Percentiles rank a stretch among this genome's conserved stretches.
These are phyloP conservation scores for Metarhizium robertsii DNA, from an alignment of 2,329 filamentous ascomycete species.

Conservation along the genomic window DNA sequence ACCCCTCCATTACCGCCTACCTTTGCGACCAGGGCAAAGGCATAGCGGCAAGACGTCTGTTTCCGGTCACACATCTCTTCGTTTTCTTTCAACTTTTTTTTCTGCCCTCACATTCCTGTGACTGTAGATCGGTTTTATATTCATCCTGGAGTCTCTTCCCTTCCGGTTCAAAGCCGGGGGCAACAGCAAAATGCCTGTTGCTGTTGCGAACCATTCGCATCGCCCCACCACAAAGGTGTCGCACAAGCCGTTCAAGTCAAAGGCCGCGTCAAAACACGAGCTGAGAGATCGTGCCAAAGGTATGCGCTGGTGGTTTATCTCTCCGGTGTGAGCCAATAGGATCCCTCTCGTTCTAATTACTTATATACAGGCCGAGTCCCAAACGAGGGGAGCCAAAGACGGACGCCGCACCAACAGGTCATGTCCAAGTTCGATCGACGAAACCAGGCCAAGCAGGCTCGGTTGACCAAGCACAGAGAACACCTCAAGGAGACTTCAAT, in stretches of 20 bases:
- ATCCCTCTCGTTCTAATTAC: too few species aligned
- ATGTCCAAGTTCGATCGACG: conserved; percentile 95
- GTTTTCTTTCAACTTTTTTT: neutral
- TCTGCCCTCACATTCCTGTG: neutral
- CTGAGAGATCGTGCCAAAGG: conserved; percentile 81
- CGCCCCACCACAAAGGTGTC: conserved; percentile 81
- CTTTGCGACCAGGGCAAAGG: neutral
- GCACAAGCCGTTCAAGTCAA: conserved; percentile 89
- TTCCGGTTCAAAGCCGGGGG: conserved; percentile 82
- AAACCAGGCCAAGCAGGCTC: conserved; percentile 89
- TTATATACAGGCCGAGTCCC: conserved; percentile 60
- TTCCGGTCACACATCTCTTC: neutral
- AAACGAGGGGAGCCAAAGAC: conserved; percentile 64
- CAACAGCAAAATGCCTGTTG: conserved; percentile 65
- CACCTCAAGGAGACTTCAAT: conserved; percentile 70
- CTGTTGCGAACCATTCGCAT: conserved; percentile 66
- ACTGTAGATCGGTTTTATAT: neutral
- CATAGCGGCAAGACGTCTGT: neutral
- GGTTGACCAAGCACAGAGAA: conserved; percentile 73
- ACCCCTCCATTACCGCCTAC: conserved; percentile 25
- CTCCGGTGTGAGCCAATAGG: neutral
- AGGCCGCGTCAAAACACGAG: conserved; percentile 79
- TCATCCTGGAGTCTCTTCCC: conserved; percentile 61
- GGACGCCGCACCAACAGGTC: conserved; percentile 89
- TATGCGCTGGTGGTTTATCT: conserved; percentile 24